Evolutionary conservation across 371 early-diverging fungal species (phyloP).

Genomic region (Rhizopus arrhizus): DNA sequence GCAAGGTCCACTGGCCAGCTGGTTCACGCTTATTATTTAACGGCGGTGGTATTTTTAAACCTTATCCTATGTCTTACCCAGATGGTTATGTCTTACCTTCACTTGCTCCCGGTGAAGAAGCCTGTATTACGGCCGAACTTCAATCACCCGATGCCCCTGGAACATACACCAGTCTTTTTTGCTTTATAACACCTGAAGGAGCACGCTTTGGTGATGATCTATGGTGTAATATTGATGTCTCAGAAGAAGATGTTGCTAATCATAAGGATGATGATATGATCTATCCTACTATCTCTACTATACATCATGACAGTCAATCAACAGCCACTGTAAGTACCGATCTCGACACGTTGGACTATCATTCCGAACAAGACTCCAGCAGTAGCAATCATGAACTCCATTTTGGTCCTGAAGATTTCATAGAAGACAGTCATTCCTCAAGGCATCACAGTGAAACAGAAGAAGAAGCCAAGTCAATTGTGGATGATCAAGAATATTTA

Average conservation of each 20-base stretch:
- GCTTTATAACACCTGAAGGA: conserved; percentile 61
- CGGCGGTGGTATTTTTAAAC: conserved; percentile 50
- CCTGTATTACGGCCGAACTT: conserved; percentile 62
- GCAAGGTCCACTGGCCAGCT: conserved; percentile 65
- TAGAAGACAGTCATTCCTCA: neutral
- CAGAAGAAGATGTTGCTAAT: conserved; percentile 3
- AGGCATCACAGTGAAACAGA: neutral
- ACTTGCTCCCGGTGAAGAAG: conserved; percentile 53
- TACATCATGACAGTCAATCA: neutral
- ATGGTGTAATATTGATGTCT: conserved; percentile 67
- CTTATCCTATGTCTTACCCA: conserved; percentile 31
- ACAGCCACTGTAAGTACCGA: neutral
- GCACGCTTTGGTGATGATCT: conserved; percentile 65
- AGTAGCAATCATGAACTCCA: neutral
- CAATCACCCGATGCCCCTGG: conserved; percentile 69
- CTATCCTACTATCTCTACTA: conserved; percentile 15
- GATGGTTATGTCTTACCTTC: conserved; percentile 50
- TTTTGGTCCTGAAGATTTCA: neutral
- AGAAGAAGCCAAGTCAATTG: neutral
- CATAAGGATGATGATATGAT: conserved; percentile 7
- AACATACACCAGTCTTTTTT: conserved; percentile 64
- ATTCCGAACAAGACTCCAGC: neutral
- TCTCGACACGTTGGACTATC: neutral
- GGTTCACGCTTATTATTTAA: conserved; percentile 58
- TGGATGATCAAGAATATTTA: neutral